Evolutionary conservation across 352 stramenopile genomes (phyloP).

Genomic region (Globisporangium radiosum): DNA sequence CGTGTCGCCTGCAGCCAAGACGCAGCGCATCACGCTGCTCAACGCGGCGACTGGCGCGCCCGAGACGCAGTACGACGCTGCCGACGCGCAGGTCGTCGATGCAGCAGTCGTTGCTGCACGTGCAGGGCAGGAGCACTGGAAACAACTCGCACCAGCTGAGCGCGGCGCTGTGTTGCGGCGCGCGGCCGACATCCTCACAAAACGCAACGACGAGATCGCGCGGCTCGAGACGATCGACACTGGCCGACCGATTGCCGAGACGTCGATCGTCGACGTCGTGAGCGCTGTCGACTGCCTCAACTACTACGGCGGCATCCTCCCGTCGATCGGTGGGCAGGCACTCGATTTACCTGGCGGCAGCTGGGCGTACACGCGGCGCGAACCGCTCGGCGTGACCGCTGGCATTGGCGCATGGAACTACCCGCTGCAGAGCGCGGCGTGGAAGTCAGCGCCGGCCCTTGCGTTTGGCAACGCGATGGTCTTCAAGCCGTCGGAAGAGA

Average conservation of each 20-base stretch:
- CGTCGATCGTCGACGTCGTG: slow-evolving; percentile 52
- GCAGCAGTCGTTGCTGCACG: slow-evolving; percentile 35
- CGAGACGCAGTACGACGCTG: slow-evolving; percentile 47
- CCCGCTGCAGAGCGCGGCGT: slow-evolving; percentile 68
- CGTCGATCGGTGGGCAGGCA: slow-evolving; percentile 64
- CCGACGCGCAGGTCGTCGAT: slow-evolving; percentile 39
- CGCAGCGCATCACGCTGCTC: slow-evolving; percentile 40
- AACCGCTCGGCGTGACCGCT: slow-evolving; percentile 64
- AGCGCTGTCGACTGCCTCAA: slow-evolving; percentile 74
- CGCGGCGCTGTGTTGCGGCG: slow-evolving; percentile 59
- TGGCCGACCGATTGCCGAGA: slow-evolving; percentile 70
- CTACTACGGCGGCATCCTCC: slow-evolving; percentile 64
- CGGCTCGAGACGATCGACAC: slow-evolving; percentile 75
- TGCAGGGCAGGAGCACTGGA: slow-evolving; percentile 59
- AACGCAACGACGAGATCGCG: slow-evolving; percentile 57
- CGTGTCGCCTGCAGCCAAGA: slow-evolving; percentile 17
- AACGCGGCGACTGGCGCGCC: slow-evolving; percentile 43
- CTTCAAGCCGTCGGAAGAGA: slow-evolving; percentile 90
- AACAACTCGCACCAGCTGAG: slow-evolving; percentile 43
- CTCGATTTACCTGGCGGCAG: slow-evolving; percentile 53
- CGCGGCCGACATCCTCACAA: slow-evolving; percentile 52
- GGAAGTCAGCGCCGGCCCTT: slow-evolving; percentile 77
- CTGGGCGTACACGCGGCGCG: slow-evolving; percentile 72
- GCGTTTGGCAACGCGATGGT: slow-evolving; percentile 89
- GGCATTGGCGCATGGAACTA: slow-evolving; percentile 85